phyloP scores from a whole-genome alignment of 2,329 filamentous ascomycete genomes.

The Cladophialophora carrionii region DNA sequence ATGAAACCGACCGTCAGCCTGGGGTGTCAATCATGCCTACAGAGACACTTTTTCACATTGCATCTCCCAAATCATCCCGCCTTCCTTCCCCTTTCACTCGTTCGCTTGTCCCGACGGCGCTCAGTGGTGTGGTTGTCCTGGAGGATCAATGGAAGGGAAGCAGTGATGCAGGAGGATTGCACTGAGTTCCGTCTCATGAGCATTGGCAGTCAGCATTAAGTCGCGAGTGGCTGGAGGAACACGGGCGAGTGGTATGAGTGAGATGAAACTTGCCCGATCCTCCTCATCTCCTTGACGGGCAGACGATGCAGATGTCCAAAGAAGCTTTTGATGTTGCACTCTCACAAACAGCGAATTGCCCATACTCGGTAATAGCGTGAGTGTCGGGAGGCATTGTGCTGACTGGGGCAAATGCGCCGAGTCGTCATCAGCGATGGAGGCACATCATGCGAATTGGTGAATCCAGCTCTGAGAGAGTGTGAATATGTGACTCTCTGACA shows the following conservation, averaged over 20 bases:
- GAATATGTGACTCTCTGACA: not conserved
- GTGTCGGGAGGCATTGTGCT: too few relatives aligned
- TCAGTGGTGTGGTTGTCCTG: not conserved
- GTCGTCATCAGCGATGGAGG: not conserved
- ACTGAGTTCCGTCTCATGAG: not conserved
- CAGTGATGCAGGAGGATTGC: conserved; percentile 1
- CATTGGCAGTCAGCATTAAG: conserved; percentile 1
- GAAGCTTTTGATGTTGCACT: not conserved
- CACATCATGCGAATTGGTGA: not conserved
- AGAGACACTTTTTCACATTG: not conserved
- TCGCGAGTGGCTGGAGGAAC: not conserved
- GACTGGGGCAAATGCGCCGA: too few relatives aligned
- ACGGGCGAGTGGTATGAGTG: not conserved
- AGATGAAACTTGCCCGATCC: not conserved
- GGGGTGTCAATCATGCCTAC: not conserved
- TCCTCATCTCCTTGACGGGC: not conserved
- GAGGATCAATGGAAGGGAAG: not conserved
- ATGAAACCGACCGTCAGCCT: not conserved
- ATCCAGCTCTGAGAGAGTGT: not conserved
- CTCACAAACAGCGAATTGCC: not conserved
- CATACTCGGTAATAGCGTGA: too few relatives aligned
- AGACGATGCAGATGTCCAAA: not conserved
- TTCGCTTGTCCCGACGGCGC: not conserved
- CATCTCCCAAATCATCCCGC: not conserved
- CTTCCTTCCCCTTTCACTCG: not conserved